Base-by-base conservation (phyloP, 192 early-diverging fungal species). In the Physocladia obscura region DNA sequence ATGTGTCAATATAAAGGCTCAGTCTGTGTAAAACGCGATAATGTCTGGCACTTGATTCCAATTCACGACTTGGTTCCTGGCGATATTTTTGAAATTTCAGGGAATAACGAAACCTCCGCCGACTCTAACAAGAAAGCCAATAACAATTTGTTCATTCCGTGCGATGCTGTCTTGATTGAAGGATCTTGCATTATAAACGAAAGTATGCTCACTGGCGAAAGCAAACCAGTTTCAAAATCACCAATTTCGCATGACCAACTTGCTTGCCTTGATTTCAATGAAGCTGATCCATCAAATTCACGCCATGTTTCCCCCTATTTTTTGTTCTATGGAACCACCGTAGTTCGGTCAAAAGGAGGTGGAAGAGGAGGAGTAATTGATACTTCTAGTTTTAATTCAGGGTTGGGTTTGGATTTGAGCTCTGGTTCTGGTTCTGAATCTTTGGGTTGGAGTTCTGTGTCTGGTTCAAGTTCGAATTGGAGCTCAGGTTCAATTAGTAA, bases 161-260 rank as follows among this genome's bases (percentile, higher is more conserved):
- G 95, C 76, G 97, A 99, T 70, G 92, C 93, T 2, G 79, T 98
- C 30, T 82, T 99, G 17, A 82, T 98, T 13, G 83, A 90, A 27
- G 97, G 97, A 37, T 93, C 94, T 72, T 97, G 95, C 69, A 98
- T 99, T 62, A 89, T 98, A 35, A 98, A 98, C 81, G 97, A 98
- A 79, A 91, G 78, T 72, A 96, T 98, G 94, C 83, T 99, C 15
- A 99, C 97, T 0, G 97, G 97, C 54, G 97, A 99, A 74, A 94
- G 92, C 39, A 82, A 97, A 2, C 95, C 95, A 0, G 93, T 99
- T 19, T 93, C 93, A 29, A 99, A 99, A 73, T 79, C 81, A 1
- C 90, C 95, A 0, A 88, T 95, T 15, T 84, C 81, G 2, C 87
- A 87, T 37, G 62, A 63, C 1, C 86, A 90, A 2, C 72, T 94